These are phyloP conservation scores for Coemansia sp. DNA, from an alignment of 371 early-diverging fungal genomes.

Conservation along the genomic window DNA sequence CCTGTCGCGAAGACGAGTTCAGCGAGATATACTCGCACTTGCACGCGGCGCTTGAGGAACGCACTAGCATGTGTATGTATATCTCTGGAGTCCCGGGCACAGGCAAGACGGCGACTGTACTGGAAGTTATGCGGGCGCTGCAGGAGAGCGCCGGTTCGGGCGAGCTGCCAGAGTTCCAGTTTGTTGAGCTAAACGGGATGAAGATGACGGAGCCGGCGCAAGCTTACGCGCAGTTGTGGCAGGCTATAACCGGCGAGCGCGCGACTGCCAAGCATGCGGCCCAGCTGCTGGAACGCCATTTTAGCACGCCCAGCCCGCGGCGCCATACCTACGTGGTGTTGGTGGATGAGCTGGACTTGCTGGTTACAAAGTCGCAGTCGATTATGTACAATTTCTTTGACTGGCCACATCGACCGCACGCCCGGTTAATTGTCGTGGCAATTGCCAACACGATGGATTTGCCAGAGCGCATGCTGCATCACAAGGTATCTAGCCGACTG, in stretches of 20 bases:
- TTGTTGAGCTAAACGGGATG: constrained; percentile 96
- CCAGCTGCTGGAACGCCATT: constrained; percentile 68
- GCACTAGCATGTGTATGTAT: constrained; percentile 82
- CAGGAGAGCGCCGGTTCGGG: constrained; percentile 65
- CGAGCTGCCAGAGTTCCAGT: constrained; percentile 71
- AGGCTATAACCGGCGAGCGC: constrained; percentile 57
- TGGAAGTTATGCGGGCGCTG: constrained; percentile 78
- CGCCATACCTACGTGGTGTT: constrained; percentile 67
- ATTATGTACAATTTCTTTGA: constrained; percentile 99
- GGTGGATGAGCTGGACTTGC: constrained; percentile 97
- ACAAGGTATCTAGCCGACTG: constrained; percentile 90
- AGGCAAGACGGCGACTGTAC: constrained; percentile 97
- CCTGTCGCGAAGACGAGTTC: constrained; percentile 91
- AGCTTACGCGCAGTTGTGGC: constrained; percentile 83
- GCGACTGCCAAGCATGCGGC: constrained; percentile 78
- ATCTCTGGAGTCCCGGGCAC: constrained; percentile 98
- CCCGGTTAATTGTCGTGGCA: constrained; percentile 88
- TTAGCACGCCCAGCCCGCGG: constrained; percentile 56
- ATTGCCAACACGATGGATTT: constrained; percentile 99
- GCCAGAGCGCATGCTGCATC: constrained; percentile 91
- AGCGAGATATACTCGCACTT: constrained; percentile 69
- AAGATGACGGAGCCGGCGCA: constrained; percentile 90
- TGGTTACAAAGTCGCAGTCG: constrained; percentile 89
- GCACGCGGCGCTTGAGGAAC: constrained; percentile 71
- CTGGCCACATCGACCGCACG: constrained; percentile 86